Evolutionary conservation across 179 eudicot genomes (phyloP), one percentile per base, ranked within the genome.

Genomic region (Drosera spatulata): DNA sequence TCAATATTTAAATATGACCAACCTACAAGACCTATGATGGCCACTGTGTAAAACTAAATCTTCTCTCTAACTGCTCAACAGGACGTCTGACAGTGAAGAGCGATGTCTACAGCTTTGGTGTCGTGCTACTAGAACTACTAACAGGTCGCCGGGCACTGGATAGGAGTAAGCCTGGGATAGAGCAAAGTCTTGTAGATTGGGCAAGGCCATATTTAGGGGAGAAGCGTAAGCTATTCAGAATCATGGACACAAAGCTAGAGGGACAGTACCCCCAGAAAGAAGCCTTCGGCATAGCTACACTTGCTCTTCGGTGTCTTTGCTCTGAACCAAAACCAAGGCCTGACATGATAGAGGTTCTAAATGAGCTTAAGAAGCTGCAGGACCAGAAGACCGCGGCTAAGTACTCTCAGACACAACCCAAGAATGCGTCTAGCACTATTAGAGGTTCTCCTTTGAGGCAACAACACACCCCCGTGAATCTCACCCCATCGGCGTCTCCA

Each of bases 121-220:
- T 49, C 4, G 51, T 49, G 4, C 10, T 49, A 12, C n/a, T 49
- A 9, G 51, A 49, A n/a, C 51, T 49, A 3, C 10, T 49, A 46
- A 39, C 54, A 3, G 54, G 67, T 14, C 2, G 40, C 46, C 69
- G 49, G 0, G 38, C 39, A 12, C 6, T 57, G 40, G 62, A 65
- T 14, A 56, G 39, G 11, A 57, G 7, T 15, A 13, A 37, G 7
- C 53, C 57, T 49, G 9, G 2, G 4, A 39, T 4, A 1, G 54
- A 55, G 38, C 61, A 58, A 7, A 46, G 2, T 3, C 48, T 65
- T 13, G 56, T 57, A 12, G 57, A 65, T 13, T 57, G 61, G 61
- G 62, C 50, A 7, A 65, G 33, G 41, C 57, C 50, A 8, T 55
- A 55, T 57, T 55, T 64, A 15, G 41, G 6, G 6, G 22, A 64